These are phyloP conservation scores for Fusarium floridanum DNA, from an alignment of 2,329 filamentous ascomycete species.

Conservation along the genomic window DNA sequence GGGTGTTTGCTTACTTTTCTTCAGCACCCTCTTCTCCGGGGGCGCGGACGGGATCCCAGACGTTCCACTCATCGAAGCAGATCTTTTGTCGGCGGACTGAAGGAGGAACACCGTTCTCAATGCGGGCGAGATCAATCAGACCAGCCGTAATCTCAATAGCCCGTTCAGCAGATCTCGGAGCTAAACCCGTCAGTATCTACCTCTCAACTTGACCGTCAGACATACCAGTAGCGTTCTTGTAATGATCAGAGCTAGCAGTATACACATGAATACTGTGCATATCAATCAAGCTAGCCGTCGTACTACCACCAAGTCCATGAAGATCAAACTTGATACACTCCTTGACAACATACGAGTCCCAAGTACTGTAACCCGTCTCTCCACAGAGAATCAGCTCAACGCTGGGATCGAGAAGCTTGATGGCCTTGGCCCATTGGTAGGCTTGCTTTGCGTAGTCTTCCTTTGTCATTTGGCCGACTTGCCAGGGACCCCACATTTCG, in stretches of 20 bases:
- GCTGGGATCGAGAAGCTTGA: slow-evolving; percentile 78
- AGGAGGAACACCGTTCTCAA: slow-evolving; percentile 73
- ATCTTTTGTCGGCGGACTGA: slow-evolving; percentile 75
- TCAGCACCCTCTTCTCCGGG: slow-evolving; percentile 80
- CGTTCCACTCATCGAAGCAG: slow-evolving; percentile 90
- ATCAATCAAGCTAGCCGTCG: slow-evolving; percentile 67
- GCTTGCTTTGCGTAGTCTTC: slow-evolving; percentile 78
- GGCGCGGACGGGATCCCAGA: slow-evolving; percentile 80
- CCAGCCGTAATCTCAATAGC: slow-evolving; percentile 77
- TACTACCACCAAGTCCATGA: slow-evolving; percentile 51
- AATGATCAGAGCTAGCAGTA: slow-evolving; percentile 69
- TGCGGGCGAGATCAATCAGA: slow-evolving; percentile 79
- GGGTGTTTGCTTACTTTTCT: slow-evolving; percentile 62
- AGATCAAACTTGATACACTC: slow-evolving; percentile 67
- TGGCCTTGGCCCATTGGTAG: slow-evolving; percentile 78
- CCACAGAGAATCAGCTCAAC: slow-evolving; percentile 81
- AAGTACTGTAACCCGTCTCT: slow-evolving; percentile 74
- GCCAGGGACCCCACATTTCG: slow-evolving; percentile 76
- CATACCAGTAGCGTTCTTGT: slow-evolving; percentile 62
- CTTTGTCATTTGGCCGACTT: slow-evolving; percentile 76
- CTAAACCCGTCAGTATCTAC: slow-evolving; percentile 47
- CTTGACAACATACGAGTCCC: slow-evolving; percentile 81
- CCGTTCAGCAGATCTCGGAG: slow-evolving; percentile 77
- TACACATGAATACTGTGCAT: slow-evolving; percentile 88
- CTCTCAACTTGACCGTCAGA: rapidly evolving